Conservation (phyloP, 371 early-diverging fungal species). For the Syncephalastrum monosporum region DNA sequence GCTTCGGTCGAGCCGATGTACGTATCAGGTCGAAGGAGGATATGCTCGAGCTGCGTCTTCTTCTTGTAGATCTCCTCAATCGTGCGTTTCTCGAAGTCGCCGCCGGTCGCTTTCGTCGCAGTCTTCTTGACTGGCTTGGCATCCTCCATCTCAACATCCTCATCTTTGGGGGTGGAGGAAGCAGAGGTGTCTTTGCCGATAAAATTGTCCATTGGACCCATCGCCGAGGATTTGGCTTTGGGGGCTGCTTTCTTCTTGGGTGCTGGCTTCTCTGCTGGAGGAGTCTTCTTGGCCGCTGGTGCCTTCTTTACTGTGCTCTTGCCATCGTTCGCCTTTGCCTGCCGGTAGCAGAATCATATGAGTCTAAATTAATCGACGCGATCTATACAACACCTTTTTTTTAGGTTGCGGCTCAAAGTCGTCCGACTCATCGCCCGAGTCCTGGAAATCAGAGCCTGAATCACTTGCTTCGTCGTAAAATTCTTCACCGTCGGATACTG, state of each 20-base stretch:
- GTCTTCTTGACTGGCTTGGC: constrained; percentile 3
- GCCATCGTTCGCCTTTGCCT: neutral
- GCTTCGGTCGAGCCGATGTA: constrained; percentile 98
- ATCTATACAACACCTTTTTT: constrained; percentile 7
- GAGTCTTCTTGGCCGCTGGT: neutral
- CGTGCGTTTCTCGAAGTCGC: constrained; percentile 39
- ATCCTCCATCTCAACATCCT: constrained; percentile 6
- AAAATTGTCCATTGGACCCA: constrained; percentile 1
- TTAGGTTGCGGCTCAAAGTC: constrained; percentile 1
- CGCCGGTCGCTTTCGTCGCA: constrained; percentile 7
- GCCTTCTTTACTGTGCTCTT: neutral
- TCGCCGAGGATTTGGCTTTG: constrained; percentile 11
- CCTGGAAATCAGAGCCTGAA: constrained; percentile 7
- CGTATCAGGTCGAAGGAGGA: constrained; percentile 98
- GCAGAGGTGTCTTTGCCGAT: constrained; percentile 2
- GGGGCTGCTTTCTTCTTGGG: neutral
- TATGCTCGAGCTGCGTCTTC: constrained; percentile 99
- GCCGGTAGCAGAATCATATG: neutral
- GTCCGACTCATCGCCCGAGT: constrained; percentile 12
- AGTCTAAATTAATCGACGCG: neutral
- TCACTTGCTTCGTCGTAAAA: neutral
- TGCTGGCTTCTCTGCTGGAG: neutral
- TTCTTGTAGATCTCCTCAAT: constrained; percentile 98
- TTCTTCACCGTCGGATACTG: constrained; percentile 13
- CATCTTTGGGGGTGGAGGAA: neutral